Base-by-base conservation (phyloP, 2,329 filamentous ascomycete genomes). In the Aspergillus caelatus region DNA sequence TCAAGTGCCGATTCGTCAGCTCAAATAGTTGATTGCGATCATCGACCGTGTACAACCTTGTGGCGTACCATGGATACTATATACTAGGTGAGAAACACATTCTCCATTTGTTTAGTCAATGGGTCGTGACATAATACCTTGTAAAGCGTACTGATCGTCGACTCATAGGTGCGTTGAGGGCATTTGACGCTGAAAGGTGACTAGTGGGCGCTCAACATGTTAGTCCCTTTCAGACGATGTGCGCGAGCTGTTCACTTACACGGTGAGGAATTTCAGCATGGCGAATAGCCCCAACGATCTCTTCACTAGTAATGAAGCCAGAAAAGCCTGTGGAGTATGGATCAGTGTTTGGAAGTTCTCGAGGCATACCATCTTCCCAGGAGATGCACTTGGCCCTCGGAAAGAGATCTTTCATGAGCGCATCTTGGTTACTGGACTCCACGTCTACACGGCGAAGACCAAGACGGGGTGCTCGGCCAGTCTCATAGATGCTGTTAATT, bases 1-100 rank as follows among this genome's bases (percentile, higher is more conserved):
- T 84, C 73, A 94, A 88, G 74, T 89, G 89, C 30, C 84, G 84
- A 60, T 70, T 71, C 58, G 71, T 72, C 41, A 78, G 71, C 16
- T 79, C 72, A 71, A 81, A 84, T 32, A 86, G 68, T 11, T 72
- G 65, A 60, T 82, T 80, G 55, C 83, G 82, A 62, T 84, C 80
- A 48, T 75, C 71, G 26, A 86, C 70, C 1, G 78, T 82, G 70
- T 85, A 82, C 63, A 81, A 68, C 16, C 76, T 68, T 12, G 75
- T 71, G 5, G 80, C 79, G 54, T 77, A 78, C 83, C 83, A 86
- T 3, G 84, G 84, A 64, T 82, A 86, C 81, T 83, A 64, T 21
- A 28, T 34, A 46, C n/a, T 48, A 45, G 56, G 65, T 67, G 61
- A 68, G 41, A 65, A 59, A 36, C 30, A 28, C 46, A 39, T 30